A percentile compares a stretch with the other conserved stretches of the same genome.
Conservation (phyloP, 73 alveolate genomes). For the Tetrahymena borealis region DNA sequence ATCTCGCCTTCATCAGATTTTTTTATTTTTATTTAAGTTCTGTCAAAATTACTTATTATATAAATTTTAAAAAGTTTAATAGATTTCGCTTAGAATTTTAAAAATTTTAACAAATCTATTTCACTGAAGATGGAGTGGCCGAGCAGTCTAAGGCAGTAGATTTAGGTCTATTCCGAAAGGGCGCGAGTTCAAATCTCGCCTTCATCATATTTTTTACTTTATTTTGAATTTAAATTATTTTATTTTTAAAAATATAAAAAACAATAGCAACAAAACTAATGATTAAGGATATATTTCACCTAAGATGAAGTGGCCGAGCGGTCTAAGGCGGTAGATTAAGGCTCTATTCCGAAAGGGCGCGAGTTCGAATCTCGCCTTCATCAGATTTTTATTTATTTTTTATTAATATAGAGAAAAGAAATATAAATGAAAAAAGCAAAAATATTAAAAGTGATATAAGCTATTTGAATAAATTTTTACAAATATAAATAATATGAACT, state of each 20-base stretch:
- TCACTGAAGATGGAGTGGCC: not conserved
- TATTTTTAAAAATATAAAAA: too few relatives aligned
- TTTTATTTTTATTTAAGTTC: too few relatives aligned
- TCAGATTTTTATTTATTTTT: not conserved
- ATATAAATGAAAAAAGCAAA: too few relatives aligned
- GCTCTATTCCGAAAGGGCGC: slow-evolving; percentile 46
- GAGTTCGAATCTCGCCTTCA: slow-evolving; percentile 45
- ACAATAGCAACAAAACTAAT: not conserved
- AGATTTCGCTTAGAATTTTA: too few relatives aligned
- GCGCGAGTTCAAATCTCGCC: slow-evolving; percentile 6
- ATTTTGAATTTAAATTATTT: not conserved
- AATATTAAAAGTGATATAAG: too few relatives aligned
- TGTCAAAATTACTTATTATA: too few relatives aligned
- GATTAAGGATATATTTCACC: too few relatives aligned
- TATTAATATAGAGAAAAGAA: too few relatives aligned
- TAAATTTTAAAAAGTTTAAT: too few relatives aligned
- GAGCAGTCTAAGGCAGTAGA: slow-evolving; percentile 3
- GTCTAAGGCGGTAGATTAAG: slow-evolving; percentile 49
- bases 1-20: slow-evolving; percentile 28
- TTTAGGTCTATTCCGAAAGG: slow-evolving; percentile 2
- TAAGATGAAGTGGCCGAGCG: slow-evolving; percentile 48
- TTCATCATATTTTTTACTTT: not conserved
- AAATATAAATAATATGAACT: too few relatives aligned
- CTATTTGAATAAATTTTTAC: too few relatives aligned
- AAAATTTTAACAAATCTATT: not conserved